phyloP scores from a whole-genome alignment of 805 yeast genomes.

The Wickerhamiella australiensis region DNA sequence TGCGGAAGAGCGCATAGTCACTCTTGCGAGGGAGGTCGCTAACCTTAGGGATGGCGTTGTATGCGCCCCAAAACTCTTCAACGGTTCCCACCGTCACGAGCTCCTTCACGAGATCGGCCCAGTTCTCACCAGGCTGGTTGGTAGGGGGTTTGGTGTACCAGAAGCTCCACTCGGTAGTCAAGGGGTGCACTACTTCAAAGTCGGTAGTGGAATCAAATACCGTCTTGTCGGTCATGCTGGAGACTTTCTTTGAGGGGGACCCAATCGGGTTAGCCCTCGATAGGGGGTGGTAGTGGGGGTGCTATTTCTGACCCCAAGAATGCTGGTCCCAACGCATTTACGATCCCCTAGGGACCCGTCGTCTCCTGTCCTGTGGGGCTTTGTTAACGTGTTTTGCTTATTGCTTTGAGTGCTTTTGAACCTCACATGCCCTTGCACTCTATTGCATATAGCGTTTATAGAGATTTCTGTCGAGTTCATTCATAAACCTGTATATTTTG shows the following conservation, averaged over 20 bases:
- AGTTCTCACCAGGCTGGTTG: conserved; percentile 55
- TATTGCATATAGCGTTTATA: too few relatives aligned
- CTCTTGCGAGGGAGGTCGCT: conserved; percentile 81
- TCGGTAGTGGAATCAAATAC: conserved; percentile 41
- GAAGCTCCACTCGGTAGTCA: conserved; percentile 83
- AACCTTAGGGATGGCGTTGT: conserved; percentile 85
- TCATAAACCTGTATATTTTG: not conserved
- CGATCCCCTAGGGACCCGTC: too few relatives aligned
- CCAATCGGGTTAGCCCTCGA: not conserved
- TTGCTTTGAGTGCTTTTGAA: too few relatives aligned
- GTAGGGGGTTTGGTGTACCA: conserved; percentile 95
- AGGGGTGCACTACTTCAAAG: conserved; percentile 74
- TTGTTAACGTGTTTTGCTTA: too few relatives aligned
- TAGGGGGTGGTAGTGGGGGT: conserved; percentile 1
- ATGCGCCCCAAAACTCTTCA: conserved; percentile 98
- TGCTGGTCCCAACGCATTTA: too few relatives aligned
- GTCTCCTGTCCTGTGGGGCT: too few relatives aligned
- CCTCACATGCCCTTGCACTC: too few relatives aligned
- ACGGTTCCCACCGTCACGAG: conserved; percentile 88
- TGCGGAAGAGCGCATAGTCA: conserved; percentile 90
- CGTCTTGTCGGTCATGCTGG: conserved; percentile 29
- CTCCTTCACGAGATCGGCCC: conserved; percentile 88
- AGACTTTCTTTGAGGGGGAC: not conserved
- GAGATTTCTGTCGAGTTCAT: too few relatives aligned
- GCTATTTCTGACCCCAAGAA: too few relatives aligned